phyloP scores from a whole-genome alignment of 1,139 yeast species.

The Magnusiomyces tetraspermus region DNA sequence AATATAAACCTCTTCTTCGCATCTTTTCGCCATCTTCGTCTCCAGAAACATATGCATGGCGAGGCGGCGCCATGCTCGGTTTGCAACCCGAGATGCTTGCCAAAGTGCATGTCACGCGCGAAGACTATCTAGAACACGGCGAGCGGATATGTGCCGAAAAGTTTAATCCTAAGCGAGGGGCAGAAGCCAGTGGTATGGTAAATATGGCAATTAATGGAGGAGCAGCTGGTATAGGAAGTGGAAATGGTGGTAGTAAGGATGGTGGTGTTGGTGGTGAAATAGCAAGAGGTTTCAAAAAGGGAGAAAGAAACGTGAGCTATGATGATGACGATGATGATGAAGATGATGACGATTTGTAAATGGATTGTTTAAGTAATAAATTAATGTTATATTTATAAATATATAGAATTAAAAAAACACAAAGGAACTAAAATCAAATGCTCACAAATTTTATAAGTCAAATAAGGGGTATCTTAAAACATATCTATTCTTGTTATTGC shows the following conservation, averaged over 20 bases:
- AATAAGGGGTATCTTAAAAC: too few species aligned
- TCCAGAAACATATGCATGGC: constrained; percentile 45
- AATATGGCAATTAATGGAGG: too few species aligned
- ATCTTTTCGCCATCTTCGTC: constrained; percentile 30
- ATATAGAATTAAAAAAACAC: too few species aligned
- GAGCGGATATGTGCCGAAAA: constrained; percentile 30
- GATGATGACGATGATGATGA: constrained; percentile 7
- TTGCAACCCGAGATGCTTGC: constrained; percentile 41
- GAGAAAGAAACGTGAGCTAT: not conserved
- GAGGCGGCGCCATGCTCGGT: constrained; percentile 48
- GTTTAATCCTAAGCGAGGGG: constrained; percentile 15
- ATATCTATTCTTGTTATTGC: too few species aligned
- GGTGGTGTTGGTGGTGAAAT: not conserved
- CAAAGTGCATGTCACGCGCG: constrained; percentile 54
- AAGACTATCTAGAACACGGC: constrained; percentile 83
- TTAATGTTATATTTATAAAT: too few species aligned
- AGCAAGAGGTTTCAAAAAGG: not conserved
- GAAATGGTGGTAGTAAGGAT: not conserved
- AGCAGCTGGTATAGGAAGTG: not conserved
- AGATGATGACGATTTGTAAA: not conserved
- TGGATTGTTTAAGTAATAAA: not conserved
- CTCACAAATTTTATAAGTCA: too few species aligned
- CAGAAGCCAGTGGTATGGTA: constrained; percentile 5
- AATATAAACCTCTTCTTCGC: constrained; percentile 2
- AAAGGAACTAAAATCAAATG: too few species aligned